phyloP scores from a whole-genome alignment of 805 yeast species.

The Danielia reshetovae region DNA sequence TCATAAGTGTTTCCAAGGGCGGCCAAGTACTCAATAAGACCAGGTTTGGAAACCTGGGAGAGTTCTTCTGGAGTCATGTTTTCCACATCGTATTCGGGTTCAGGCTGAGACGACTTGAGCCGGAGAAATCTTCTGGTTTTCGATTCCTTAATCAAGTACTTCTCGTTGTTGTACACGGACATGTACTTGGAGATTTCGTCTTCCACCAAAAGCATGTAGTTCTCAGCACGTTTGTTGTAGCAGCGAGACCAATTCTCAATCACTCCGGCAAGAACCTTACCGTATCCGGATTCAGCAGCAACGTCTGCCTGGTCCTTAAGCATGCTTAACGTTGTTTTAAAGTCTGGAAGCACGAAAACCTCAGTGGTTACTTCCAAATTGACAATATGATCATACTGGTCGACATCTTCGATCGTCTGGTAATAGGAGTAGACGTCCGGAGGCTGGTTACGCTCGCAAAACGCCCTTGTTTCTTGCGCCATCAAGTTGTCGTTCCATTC shows the following conservation, averaged over 20 bases:
- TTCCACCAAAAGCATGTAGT: conserved; percentile 56
- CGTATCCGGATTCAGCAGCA: conserved; percentile 81
- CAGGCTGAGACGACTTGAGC: conserved; percentile 10
- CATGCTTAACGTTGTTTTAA: conserved; percentile 75
- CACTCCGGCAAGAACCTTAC: conserved; percentile 73
- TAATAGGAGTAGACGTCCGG: conserved; percentile 69
- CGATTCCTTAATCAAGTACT: conserved; percentile 41
- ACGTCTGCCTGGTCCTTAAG: conserved; percentile 87
- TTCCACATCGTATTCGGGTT: conserved; percentile 27
- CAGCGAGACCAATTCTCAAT: conserved; percentile 65
- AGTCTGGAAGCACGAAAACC: conserved; percentile 65
- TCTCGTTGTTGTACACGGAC: conserved; percentile 39
- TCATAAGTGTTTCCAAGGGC: conserved; percentile 88
- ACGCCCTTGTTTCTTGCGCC: conserved; percentile 61
- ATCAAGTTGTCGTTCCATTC: conserved; percentile 81
- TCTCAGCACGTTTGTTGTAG: conserved; percentile 55
- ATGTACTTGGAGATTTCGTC: conserved; percentile 38
- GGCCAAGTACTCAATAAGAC: conserved; percentile 72
- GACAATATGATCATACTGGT: conserved; percentile 30
- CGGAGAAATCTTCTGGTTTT: conserved; percentile 36
- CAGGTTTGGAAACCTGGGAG: conserved; percentile 47
- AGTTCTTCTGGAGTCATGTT: conserved; percentile 38
- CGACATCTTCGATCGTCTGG: conserved; percentile 38
- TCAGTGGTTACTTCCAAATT: conserved; percentile 39
- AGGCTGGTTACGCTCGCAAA: conserved; percentile 60